Evolutionary conservation across 2,329 filamentous ascomycete genomes (phyloP), one percentile per base, ranked within the genome.

Genomic region (Helotiales sp.): DNA sequence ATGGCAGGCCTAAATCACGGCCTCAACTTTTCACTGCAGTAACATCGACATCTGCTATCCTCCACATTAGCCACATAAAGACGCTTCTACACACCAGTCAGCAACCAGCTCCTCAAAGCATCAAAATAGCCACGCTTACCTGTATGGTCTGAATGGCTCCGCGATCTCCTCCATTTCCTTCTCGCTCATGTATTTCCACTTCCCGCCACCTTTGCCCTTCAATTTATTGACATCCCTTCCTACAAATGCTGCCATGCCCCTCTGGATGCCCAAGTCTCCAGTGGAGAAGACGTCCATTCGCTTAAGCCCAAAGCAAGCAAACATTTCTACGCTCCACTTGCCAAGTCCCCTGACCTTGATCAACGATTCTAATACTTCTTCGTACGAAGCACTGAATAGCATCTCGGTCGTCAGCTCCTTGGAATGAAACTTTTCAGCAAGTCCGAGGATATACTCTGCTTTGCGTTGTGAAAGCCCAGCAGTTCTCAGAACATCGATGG

Each of bases 51-150:
- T 91, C 85, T 70, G 88, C 89, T 10, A 93, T 86, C 58, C 88
- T 80, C 93, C 93, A 97, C 90, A 96, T 96, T 72, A 96, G 96
- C 93, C 93, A 97, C 93, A 97, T 97, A 69, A 96, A 96, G 42
- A 97, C 72, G 67, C 88, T 95, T 70, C 93, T 87, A 52, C 5
- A 17, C 40, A 3, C 55, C 2, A 24, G 58, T 64, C 44, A 63
- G 65, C 57, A 59, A 49, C 56, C n/a, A n/a, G n/a, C n/a, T n/a
- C n/a, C n/a, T n/a, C 29, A 56, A 58, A 27, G 25, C 47, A n/a
- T 34, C 12, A 17, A 24, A 5, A 3, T 9, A 27, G 13, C 10
- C 22, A 17, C 3, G 58, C 76, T 76, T 68, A 85, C 83, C 85
- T 80, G 74, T 96, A 98, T 3, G 93, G 95, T 57, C 82, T 81